Evolutionary conservation across 1,284 basidiomycete species (phyloP).

Genomic region (Sutorius eximius): DNA sequence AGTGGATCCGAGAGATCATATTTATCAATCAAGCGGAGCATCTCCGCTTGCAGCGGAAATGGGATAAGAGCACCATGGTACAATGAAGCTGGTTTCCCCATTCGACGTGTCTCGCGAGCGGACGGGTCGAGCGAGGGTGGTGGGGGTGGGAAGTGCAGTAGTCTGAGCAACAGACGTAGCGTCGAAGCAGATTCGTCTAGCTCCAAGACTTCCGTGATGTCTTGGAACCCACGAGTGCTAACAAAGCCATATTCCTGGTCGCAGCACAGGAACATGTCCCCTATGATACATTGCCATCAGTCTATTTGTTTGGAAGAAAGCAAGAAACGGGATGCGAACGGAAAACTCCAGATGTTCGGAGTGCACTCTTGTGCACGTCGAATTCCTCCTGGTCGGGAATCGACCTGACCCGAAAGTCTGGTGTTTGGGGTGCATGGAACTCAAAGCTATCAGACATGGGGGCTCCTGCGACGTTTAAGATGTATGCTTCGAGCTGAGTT

Average conservation of each 20-base stretch:
- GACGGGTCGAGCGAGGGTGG: conserved; percentile 36
- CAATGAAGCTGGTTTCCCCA: conserved; percentile 35
- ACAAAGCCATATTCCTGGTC: conserved; percentile 34
- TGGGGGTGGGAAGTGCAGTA: conserved; percentile 51
- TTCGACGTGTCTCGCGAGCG: conserved; percentile 28
- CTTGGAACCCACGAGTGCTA: conserved; percentile 13
- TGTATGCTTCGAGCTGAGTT: not conserved
- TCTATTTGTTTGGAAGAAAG: conserved; percentile 4
- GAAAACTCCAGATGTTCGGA: conserved; percentile 58
- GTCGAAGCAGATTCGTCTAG: conserved; percentile 50
- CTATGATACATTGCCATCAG: conserved; percentile 36
- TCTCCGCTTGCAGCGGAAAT: conserved; percentile 54
- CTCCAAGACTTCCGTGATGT: conserved; percentile 41
- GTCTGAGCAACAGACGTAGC: conserved; percentile 49
- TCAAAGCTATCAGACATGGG: conserved; percentile 21
- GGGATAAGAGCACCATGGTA: conserved; percentile 50
- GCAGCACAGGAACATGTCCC: conserved; percentile 63
- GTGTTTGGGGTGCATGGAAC: conserved; percentile 41
- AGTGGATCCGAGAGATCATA: conserved; percentile 52
- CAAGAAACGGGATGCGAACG: conserved; percentile 39
- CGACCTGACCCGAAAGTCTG: conserved; percentile 55
- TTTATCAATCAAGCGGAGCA: conserved; percentile 61
- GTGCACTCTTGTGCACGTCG: conserved; percentile 45
- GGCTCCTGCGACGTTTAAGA: not conserved
- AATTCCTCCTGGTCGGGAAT: conserved; percentile 49